Base-by-base conservation (phyloP, 192 early-diverging fungal genomes). In the Gryganskiella cystojenkinii region DNA sequence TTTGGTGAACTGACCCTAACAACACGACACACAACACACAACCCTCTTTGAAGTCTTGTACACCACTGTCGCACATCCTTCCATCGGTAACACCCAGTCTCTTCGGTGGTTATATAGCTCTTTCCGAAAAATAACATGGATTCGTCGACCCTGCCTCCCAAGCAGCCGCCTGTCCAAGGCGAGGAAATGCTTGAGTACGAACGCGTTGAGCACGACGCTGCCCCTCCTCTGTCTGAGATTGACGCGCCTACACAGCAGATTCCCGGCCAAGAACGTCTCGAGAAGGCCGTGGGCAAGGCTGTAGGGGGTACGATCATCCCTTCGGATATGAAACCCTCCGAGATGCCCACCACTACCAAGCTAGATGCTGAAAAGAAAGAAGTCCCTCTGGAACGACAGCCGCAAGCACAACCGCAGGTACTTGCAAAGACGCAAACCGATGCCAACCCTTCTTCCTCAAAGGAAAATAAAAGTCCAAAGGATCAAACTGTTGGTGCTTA, bases 251-350 rank as follows among this genome's bases (percentile, higher is more conserved):
- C 61, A 17, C 67, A 59, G 13, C 35, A 58, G 15, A 69, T 64
- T 46, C 55, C 55, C 6, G 74, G 74, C 24, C 55, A 64, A 20
- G 66, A 60, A 25, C 53, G 47, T 33, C 33, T 64, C 13, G 45
- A 78, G 2, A 47, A 50, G 10, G 61, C 55, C 22, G 49, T 78
- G 1, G 74, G 74, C 27, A 78, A 69, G 34, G 74, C 56, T 19
- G 30, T 78, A 8, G 74, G 74, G 0, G 74, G 74, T 42, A 69
- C 66, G 6, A 56, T 78, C 24, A 78, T 78, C 20, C 25, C 61
- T 0, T 69, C 74, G 15, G 74, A 78, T 40, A 64, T 78, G 33
- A 60, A 11, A 8, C 60, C 74, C 17, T 31, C 19, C 3, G 61
- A 78, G 37, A n/a, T 69, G 67, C 74, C 74, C 24, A 52, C 4